Evolutionary conservation across 441 rosid genomes (phyloP).

Genomic region (Adansonia grandidieri): DNA sequence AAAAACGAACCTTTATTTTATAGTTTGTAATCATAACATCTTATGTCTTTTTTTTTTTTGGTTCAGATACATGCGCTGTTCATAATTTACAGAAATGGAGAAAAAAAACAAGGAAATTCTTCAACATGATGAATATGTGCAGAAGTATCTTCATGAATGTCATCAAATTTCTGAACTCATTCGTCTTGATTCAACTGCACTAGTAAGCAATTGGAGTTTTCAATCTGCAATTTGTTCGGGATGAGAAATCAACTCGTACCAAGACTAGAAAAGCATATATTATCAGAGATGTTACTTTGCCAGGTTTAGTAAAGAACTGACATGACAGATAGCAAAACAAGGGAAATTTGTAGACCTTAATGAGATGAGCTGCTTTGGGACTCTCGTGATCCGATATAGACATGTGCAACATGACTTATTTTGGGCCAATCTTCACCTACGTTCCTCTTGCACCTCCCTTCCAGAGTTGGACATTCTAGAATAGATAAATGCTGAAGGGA

Average conservation of each 20-base stretch:
- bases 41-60: no score
- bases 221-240: conserved; percentile 2
- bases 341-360: conserved; percentile 8
- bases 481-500: conserved; percentile 41
- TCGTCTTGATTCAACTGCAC: background rate
- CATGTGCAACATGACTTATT: conserved; percentile 26
- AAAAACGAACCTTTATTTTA: no score
- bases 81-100: background rate
- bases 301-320: background rate
- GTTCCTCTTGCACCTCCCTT: conserved; percentile 23
- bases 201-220: background rate
- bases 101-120: background rate
- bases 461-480: conserved; percentile 33
- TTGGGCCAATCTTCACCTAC: conserved; percentile 34
- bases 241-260: background rate
- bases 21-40: no score
- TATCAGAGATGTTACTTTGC: no score
- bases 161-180: background rate
- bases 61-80: no score
- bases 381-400: conserved; percentile 30
- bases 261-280: background rate
- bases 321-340: background rate
- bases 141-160: background rate
- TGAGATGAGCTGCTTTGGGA: conserved; percentile 25
- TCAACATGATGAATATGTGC: background rate